Evolutionary conservation across 164 flowering plant species (phyloP).

Genomic region (Magnolia changhungtana): DNA sequence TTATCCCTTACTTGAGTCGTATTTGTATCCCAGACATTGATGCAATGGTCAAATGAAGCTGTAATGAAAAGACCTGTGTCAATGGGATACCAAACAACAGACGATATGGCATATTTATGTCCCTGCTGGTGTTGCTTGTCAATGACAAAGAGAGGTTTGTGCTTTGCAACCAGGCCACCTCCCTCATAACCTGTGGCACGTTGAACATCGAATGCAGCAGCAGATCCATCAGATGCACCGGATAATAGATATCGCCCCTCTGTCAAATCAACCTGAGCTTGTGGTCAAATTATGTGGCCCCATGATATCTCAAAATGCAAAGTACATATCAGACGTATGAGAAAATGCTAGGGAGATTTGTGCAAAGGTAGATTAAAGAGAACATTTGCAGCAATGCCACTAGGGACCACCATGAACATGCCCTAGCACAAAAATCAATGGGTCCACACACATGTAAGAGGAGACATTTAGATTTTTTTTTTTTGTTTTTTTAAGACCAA

Average conservation of each 20-base stretch:
- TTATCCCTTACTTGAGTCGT: slow-evolving; percentile 47
- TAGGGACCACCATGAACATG: no score
- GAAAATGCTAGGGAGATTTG: not conserved
- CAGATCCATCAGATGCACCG: slow-evolving; percentile 89
- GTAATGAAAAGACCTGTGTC: slow-evolving; percentile 92
- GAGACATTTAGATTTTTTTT: no score
- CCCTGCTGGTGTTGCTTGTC: slow-evolving; percentile 78
- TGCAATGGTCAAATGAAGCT: slow-evolving; percentile 78
- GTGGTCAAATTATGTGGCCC: slow-evolving; percentile 23
- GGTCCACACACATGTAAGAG: no score
- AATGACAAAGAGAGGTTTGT: slow-evolving; percentile 47
- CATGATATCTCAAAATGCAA: not conserved
- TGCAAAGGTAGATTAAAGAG: not conserved
- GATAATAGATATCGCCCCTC: slow-evolving; percentile 85
- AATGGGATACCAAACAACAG: slow-evolving; percentile 94
- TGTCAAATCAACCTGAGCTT: slow-evolving; percentile 85
- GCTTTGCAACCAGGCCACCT: slow-evolving; percentile 64
- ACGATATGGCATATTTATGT: slow-evolving; percentile 74
- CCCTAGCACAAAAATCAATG: no score
- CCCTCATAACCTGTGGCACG: slow-evolving; percentile 55
- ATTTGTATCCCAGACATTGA: slow-evolving; percentile 97
- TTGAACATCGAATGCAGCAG: slow-evolving; percentile 77
- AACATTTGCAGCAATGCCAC: not conserved
- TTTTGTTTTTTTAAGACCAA: no score
- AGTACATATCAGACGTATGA: not conserved